These are phyloP conservation scores for Tulasnella sp. DNA, from an alignment of 768 basidiomycete species.

Conservation along the genomic window DNA sequence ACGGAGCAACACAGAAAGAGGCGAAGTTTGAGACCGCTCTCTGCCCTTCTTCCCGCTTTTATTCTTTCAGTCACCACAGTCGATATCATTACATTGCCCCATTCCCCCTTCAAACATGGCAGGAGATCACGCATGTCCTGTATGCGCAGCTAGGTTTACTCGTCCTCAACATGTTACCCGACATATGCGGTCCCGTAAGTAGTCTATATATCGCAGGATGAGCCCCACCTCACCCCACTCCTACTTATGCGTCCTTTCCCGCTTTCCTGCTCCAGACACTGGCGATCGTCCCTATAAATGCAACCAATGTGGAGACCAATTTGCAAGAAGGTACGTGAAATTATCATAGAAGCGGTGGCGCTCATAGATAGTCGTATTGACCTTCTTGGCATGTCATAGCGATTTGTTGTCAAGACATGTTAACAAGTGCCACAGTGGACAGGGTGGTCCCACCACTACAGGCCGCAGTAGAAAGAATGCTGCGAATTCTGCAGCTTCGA, in stretches of 20 bases:
- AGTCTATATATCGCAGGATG: background rate
- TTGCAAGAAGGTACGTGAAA: slow-evolving; percentile 57
- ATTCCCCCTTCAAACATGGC: slow-evolving; percentile 37
- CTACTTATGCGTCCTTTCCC: slow-evolving; percentile 8
- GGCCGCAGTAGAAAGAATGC: background rate
- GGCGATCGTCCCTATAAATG: slow-evolving; percentile 86
- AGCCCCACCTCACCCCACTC: slow-evolving; percentile 11
- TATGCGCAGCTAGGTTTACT: slow-evolving; percentile 78
- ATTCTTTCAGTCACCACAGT: background rate
- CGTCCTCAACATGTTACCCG: slow-evolving; percentile 80
- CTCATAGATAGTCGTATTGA: too few relatives aligned
- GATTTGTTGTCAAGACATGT: slow-evolving; percentile 77
- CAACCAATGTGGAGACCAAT: slow-evolving; percentile 78
- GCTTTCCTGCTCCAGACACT: slow-evolving; percentile 42
- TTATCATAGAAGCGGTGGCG: too few relatives aligned
- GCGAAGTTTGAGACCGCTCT: background rate
- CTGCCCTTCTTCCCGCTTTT: too few relatives aligned
- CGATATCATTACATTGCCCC: background rate
- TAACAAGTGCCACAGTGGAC: slow-evolving; percentile 78
- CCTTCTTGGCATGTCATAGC: too few relatives aligned
- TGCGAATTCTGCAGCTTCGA: too few relatives aligned
- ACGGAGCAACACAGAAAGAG: background rate
- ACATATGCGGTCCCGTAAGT: slow-evolving; percentile 64
- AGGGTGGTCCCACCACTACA: slow-evolving; percentile 4
- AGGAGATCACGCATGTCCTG: slow-evolving; percentile 76